Base-by-base conservation (phyloP, 257 asterid species). In the Thymus mandschuricus region DNA sequence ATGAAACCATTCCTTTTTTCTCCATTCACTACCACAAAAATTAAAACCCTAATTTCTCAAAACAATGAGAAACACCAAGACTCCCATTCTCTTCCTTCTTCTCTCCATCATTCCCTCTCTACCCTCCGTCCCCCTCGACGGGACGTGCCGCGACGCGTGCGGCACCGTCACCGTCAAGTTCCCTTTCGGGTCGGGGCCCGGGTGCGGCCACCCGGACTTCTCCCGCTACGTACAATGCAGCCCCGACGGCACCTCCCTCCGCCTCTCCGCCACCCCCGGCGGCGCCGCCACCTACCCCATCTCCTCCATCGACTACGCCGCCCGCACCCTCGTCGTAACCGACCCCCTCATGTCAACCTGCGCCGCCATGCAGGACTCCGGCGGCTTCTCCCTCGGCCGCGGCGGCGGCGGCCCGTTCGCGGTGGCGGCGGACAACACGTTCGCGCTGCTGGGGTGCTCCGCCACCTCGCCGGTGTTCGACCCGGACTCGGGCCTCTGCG, bases 301-400 rank as follows among this genome's bases (percentile, higher is more conserved):
- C 0, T 80, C 91, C 30, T 79, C 93, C 7, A 69, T 89, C 54
- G 91, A 87, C 66, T 89, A 89, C 79, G 45, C 88, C 3, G 75
- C 81, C 72, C 69, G 59, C 79, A 76, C 77, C 12, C 61, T 85
- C 34, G 59, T 80, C 61, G 62, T 83, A 21, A 28, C 81, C 10
- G 93, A 89, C 68, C 93, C 96, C 15, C 73, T 82, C 76, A 89
- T 89, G 93, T 89, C 93, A 60, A 89, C 96, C 12, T 89, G 96
- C 69, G 81, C 91, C 4, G 79, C 88, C 54, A 89, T 89, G 96
- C 96, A 87, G 75, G 82, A 85, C 75, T 85, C 93, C 3, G 91
- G 96, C 3, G 76, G 89, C 76, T 87, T 89, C 68, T 45, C 71
- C 1, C 41, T 83, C 40, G 86, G 85, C 41, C 75, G 65, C 6